These are phyloP conservation scores for Cladosporium sp. DNA, from an alignment of 2,329 filamentous ascomycete genomes.

Conservation along the genomic window DNA sequence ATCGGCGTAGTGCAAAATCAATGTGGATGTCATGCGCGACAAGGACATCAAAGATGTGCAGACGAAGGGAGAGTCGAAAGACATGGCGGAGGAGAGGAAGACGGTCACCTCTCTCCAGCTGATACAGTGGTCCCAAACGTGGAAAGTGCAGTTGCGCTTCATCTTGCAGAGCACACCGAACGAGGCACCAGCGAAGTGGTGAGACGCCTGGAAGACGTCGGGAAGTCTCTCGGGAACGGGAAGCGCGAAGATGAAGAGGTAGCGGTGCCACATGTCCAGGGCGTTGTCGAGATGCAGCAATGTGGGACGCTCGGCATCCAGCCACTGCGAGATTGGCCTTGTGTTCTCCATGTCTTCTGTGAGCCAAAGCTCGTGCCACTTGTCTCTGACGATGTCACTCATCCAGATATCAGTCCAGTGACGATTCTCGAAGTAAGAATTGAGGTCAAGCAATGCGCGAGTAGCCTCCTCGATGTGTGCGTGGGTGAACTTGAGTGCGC, in stretches of 20 bases:
- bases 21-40: slow-evolving; percentile 20
- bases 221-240: slow-evolving; percentile 54
- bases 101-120: slow-evolving; percentile 57
- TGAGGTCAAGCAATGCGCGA: slow-evolving; percentile 39
- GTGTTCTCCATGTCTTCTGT: slow-evolving; percentile 41
- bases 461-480: slow-evolving; percentile 40
- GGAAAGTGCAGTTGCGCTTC: slow-evolving; percentile 55
- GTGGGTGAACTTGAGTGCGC: slow-evolving; percentile 35
- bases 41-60: slow-evolving; percentile 20
- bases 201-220: slow-evolving; percentile 59
- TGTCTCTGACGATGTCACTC: slow-evolving; percentile 43
- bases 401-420: slow-evolving; percentile 47
- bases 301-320: slow-evolving; percentile 43
- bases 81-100: slow-evolving; percentile 17
- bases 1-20: slow-evolving; percentile 44
- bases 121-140: slow-evolving; percentile 63
- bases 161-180: slow-evolving; percentile 61
- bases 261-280: slow-evolving; percentile 45
- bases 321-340: slow-evolving; percentile 41
- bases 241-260: slow-evolving; percentile 54
- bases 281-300: slow-evolving; percentile 44
- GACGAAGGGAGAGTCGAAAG: slow-evolving; percentile 19
- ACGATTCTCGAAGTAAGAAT: slow-evolving; percentile 42
- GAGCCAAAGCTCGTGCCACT: slow-evolving; percentile 46
- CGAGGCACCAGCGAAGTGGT: slow-evolving; percentile 58